Base-by-base conservation (phyloP, 371 early-diverging fungal genomes). In the Lichtheimia hyalospora region DNA sequence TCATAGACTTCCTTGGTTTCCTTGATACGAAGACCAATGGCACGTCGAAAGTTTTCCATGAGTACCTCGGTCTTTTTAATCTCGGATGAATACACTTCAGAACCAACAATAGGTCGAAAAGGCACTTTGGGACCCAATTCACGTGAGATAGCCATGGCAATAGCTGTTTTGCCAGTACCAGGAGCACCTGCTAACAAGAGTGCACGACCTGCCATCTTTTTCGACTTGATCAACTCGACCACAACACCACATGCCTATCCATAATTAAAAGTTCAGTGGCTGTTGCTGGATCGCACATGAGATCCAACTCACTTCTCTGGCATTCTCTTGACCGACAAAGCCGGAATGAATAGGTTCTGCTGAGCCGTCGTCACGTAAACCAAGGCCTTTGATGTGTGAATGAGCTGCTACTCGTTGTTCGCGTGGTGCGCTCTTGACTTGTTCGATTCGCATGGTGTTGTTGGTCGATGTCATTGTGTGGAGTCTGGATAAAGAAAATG, bases 1-100 rank as follows among this genome's bases (percentile, higher is more conserved):
- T 99, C 99, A 69, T 98, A 97, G 3, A 99, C 97, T 76, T 97
- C 96, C 74, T 97, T 96, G 53, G 92, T 92, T 71, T 99, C 99
- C 79, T 98, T 97, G 73, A 99, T 95, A 27, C 96, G 86, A 52
- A 99, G 78, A 80, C 95, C 97, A 66, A 99, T 97, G 18, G 98
- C 93, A 56, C 97, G 83, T 56, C 99, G 86, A 72, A 99, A 96
- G 83, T 96, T 97, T 67, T 99, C 98, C 96, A 96, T 98, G 52
- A 99, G 80, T 13, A 96, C 94, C 71, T 98, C 99, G 5, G 98
- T 97, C 83, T 99, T 99, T 73, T 98, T 98, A 61, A 98, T 92
- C 74, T 98, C 97, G 51, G 93, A 86, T 34, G 97, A 97, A 70
- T 93, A 96, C 14, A 99, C 97, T 79, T 99, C 99, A 68, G 93